Evolutionary conservation across 2,329 filamentous ascomycete genomes (phyloP).

Genomic region (Colletotrichum ledebouriae): DNA sequence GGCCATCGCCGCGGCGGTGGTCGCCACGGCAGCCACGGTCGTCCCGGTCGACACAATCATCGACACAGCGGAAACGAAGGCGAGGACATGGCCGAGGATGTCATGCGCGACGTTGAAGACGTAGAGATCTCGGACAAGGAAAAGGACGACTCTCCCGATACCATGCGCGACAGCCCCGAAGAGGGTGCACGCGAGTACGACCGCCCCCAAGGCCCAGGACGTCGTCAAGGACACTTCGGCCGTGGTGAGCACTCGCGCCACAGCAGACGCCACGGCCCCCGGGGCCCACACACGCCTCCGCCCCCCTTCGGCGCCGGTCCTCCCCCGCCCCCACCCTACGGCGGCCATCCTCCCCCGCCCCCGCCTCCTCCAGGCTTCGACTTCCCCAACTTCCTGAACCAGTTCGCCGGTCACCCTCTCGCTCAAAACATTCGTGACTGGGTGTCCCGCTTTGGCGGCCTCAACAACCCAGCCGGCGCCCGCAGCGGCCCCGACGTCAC

Average conservation of each 20-base stretch:
- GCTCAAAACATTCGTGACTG: slow-evolving; percentile 58
- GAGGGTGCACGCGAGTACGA: slow-evolving; percentile 52
- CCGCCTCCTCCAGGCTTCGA: slow-evolving; percentile 49
- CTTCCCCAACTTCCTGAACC: slow-evolving; percentile 53
- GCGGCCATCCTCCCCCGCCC: slow-evolving; percentile 32
- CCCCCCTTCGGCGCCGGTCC: slow-evolving; percentile 46
- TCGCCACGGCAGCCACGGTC: slow-evolving; percentile 32
- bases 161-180: slow-evolving; percentile 49
- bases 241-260: slow-evolving; percentile 33
- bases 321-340: slow-evolving; percentile 43
- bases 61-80: slow-evolving; percentile 41
- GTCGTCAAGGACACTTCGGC: slow-evolving; percentile 38
- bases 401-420: slow-evolving; percentile 58
- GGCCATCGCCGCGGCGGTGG: slow-evolving; percentile 27
- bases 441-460: slow-evolving; percentile 42
- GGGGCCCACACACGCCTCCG: slow-evolving; percentile 43
- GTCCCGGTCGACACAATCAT: slow-evolving; percentile 38
- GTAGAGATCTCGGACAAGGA: slow-evolving; percentile 48
- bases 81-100: slow-evolving; percentile 23
- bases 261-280: slow-evolving; percentile 30
- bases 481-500: slow-evolving; percentile 32
- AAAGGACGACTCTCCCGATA: slow-evolving; percentile 54
- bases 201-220: slow-evolving; percentile 45
- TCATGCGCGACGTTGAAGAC: slow-evolving; percentile 43
- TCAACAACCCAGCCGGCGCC: slow-evolving; percentile 21